Conservation (phyloP, 2,329 filamentous ascomycete genomes). For the Fusarium sp. region DNA sequence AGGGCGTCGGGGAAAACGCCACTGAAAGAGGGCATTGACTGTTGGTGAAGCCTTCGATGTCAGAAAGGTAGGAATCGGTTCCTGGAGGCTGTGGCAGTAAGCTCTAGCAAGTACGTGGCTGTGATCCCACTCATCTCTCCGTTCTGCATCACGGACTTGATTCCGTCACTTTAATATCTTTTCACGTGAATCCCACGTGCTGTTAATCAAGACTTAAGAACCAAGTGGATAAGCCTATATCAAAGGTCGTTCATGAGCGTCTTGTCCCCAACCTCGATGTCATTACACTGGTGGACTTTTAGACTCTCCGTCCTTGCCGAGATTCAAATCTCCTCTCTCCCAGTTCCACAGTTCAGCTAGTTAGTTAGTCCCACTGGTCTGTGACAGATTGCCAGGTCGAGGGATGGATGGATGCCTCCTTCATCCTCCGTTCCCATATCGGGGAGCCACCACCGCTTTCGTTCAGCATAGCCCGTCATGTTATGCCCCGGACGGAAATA, state of each 20-base stretch:
- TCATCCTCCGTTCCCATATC: constrained; percentile 3
- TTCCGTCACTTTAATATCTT: background rate
- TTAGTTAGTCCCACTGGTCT: constrained; percentile 1
- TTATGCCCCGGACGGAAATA: constrained; percentile 2
- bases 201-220: background rate
- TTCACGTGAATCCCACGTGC: background rate
- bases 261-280: background rate
- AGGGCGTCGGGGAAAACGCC: background rate
- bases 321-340: constrained; percentile 3
- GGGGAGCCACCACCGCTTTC: background rate
- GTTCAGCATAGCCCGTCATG: background rate
- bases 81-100: background rate
- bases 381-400: background rate
- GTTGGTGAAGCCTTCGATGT: background rate
- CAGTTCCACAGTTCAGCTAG: constrained; percentile 3
- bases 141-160: background rate
- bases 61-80: background rate
- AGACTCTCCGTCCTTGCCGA: background rate
- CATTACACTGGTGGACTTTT: constrained; percentile 4
- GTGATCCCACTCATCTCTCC: background rate
- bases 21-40: background rate
- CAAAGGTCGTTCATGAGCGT: background rate
- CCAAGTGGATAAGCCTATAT: background rate
- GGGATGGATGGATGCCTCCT: constrained; percentile 7
- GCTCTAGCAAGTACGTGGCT: background rate